Conservation (phyloP, 345 rosid species). For the Salix udensis region DNA sequence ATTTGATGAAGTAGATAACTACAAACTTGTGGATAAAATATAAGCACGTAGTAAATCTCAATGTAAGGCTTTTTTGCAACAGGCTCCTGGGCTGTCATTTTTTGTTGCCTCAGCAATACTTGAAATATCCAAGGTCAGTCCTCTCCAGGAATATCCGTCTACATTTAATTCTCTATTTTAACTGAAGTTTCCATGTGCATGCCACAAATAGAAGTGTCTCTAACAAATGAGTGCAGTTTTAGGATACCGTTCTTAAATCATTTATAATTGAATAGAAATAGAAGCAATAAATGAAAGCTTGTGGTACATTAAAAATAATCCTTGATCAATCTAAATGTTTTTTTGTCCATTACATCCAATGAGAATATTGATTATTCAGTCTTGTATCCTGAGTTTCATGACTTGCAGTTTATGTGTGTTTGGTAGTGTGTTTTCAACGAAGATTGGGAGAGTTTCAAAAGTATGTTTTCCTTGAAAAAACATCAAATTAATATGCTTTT, state of each 20-base stretch:
- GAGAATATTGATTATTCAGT: background rate
- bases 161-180: background rate
- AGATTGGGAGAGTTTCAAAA: too few relatives aligned
- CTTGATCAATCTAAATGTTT: background rate
- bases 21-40: background rate
- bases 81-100: constrained; percentile 98
- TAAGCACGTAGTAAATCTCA: constrained; percentile 13
- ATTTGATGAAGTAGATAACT: background rate
- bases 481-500: too few relatives aligned
- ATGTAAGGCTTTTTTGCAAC: constrained; percentile 25
- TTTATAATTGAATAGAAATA: background rate
- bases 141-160: constrained; percentile 7
- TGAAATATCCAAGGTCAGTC: constrained; percentile 78
- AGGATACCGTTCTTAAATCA: background rate
- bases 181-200: background rate
- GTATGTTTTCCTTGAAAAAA: too few relatives aligned
- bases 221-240: background rate
- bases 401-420: too few relatives aligned
- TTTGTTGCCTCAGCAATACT: constrained; percentile 78
- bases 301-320: background rate
- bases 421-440: too few relatives aligned
- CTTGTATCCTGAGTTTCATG: too few relatives aligned
- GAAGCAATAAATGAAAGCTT: background rate
- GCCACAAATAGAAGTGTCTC: background rate
- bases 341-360: background rate